Conservation (phyloP, 2,329 filamentous ascomycete genomes). For the Chrysoporthe deuterocubensis region DNA sequence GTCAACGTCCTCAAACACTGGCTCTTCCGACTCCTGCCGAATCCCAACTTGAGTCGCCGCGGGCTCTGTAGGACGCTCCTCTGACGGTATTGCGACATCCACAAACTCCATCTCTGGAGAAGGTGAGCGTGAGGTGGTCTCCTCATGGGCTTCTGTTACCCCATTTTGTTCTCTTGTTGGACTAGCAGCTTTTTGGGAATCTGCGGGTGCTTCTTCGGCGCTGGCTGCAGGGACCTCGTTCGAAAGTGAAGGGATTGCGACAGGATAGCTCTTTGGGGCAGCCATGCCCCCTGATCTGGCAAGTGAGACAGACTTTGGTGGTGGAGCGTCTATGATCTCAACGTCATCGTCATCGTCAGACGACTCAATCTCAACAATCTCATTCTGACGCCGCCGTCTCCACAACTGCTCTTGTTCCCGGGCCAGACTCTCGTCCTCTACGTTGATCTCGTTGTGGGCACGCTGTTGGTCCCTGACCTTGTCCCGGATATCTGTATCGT, state of each 20-base stretch:
- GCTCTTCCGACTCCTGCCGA: slow-evolving; percentile 32
- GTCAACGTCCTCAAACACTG: slow-evolving; percentile 40
- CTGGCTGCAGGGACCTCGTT: slow-evolving; percentile 29
- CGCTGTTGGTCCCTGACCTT: slow-evolving; percentile 62
- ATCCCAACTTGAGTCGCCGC: slow-evolving; percentile 34
- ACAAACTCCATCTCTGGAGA: slow-evolving; percentile 42
- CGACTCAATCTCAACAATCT: slow-evolving; percentile 66
- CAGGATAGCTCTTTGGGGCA: neutral
- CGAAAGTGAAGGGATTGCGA: slow-evolving; percentile 32
- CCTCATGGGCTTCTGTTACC: too few species aligned
- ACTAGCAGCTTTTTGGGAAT: neutral
- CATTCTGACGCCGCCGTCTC: slow-evolving; percentile 47
- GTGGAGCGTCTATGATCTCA: slow-evolving; percentile 57
- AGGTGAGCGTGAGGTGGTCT: slow-evolving; percentile 23
- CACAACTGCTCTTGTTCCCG: slow-evolving; percentile 58
- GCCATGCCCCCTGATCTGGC: neutral
- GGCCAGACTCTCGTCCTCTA: slow-evolving; percentile 63
- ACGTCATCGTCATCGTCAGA: slow-evolving; percentile 63
- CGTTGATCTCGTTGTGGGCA: slow-evolving; percentile 63
- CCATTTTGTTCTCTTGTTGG: neutral
- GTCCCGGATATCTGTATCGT: slow-evolving; percentile 68
- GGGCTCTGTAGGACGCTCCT: slow-evolving; percentile 14
- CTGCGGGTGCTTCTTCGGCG: neutral
- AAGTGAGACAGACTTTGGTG: slow-evolving; percentile 1
- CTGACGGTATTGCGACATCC: slow-evolving; percentile 38